Evolutionary conservation across 2,329 filamentous ascomycete genomes (phyloP), one percentile per base, ranked within the genome.

Genomic region (Fusarium paranaense): DNA sequence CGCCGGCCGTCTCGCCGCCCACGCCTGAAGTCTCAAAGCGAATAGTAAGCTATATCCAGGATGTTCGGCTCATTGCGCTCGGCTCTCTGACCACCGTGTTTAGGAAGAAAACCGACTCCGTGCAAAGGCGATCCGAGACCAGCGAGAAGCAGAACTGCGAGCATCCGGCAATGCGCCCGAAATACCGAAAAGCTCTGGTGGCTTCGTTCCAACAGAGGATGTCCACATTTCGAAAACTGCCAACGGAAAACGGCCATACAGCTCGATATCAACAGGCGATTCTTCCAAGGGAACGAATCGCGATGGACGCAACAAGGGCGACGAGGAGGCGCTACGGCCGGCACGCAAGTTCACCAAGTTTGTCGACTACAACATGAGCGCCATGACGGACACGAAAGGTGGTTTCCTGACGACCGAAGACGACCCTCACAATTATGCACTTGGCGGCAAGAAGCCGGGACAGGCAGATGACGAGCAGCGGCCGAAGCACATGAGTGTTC

Each of bases 341-440:
- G 94, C 94, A 56, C 90, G 92, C 79, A 98, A 97, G 80, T 98
- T 98, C 76, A 91, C 94, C 70, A 96, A 97, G 82, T 98, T 93
- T 81, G 95, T 99, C 79, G 97, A 99, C 80, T 98, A 98, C 85
- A 97, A 99, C 82, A 97, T 99, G 84, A 96, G 94, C 81, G 93
- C 96, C 84, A 98, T 99, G 95, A 97, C 93, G 8, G 97, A 99
- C 82, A 98, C 96, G 1, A 98, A 98, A 81, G 97, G 97, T 71
- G 97, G 97, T 1, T 99, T 99, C 83, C 84, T 99, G 74, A 94
- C 93, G n/a, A 89, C 90, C 1, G 94, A 96, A 71, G 97, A 99
- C 80, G 97, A 99, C 82, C 97, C 97, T 1, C 91, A 93, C 81
- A 98, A 98, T 80, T 92, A 92, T 75, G 94, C 92, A 10, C 90